Evolutionary conservation across 139 green algal species (phyloP), one percentile per base, ranked within the genome.

Genomic region (Volvox africanus): DNA sequence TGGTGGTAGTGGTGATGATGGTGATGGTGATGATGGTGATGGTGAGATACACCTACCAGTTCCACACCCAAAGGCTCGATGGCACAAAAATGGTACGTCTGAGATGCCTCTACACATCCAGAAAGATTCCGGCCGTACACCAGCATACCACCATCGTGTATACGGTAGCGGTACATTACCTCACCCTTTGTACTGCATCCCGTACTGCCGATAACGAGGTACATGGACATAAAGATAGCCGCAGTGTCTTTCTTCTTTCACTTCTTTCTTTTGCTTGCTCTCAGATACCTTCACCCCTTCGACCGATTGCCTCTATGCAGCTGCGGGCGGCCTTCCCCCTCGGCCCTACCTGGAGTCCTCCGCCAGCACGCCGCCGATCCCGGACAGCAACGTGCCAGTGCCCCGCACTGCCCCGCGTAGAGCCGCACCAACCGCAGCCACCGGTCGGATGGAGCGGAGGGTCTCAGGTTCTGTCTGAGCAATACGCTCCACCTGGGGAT

Each of bases 361-460:
- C 37, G 73, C 55, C 73, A 90, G 44, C 73, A 83, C 86, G n/a
- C 86, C 86, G 30, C 86, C 73, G 44, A 90, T 30, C 19, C 86
- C 86, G 50, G n/a, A 36, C 71, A 90, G 73, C 50, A 84, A 13
- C 3, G 30, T 13, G 20, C 86, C 86, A 13, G 86, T 36, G 71
- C 86, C 86, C 2, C 86, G 50, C 86, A 83, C 6, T 55, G 28
- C 24, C n/a, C 76, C 76, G 1, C 87, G 87, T 22, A 91, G 24
- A 18, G 22, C 19, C 26, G 28, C 61, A 11, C 76, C 75, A 32
- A 91, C 6, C 76, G 61, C 44, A 26, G 21, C 87, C n/a, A 91
- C 37, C 9, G 87, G 87, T 26, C 61, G 50, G 14, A 91, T 30
- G 2, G 61, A 35, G 33, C 37, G 37, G 6, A 91, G 87, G 61